Evolutionary conservation across 768 basidiomycete species (phyloP).

Genomic region (Suillus hirtellus): DNA sequence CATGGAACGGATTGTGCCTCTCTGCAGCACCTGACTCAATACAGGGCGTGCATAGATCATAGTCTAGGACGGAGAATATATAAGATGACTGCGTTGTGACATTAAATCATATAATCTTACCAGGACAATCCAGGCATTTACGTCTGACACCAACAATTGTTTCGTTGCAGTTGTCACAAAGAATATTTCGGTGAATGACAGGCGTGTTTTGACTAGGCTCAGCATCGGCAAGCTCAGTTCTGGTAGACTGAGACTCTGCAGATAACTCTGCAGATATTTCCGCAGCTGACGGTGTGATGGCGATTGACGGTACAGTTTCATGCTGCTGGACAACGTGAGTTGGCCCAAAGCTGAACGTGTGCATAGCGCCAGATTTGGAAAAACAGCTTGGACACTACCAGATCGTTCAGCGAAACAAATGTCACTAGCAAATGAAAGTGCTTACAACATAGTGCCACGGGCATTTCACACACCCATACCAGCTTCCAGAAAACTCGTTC

Average conservation of each 20-base stretch:
- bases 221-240: neutral
- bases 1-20: constrained; percentile 60
- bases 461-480: constrained; percentile 35
- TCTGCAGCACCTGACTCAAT: constrained; percentile 49
- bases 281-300: neutral
- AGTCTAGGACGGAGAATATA: constrained; percentile 46
- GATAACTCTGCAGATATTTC: neutral
- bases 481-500: constrained; percentile 23
- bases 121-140: constrained; percentile 78
- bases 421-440: neutral
- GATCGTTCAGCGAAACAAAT: constrained; percentile 13
- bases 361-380: constrained; percentile 26
- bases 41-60: constrained; percentile 68
- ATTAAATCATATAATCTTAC: constrained; percentile 38
- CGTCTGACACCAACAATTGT: constrained; percentile 67
- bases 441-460: constrained; percentile 34
- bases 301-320: constrained; percentile 4
- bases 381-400: constrained; percentile 30
- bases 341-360: constrained; percentile 34
- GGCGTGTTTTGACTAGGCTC: neutral
- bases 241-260: neutral
- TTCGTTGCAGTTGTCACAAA: constrained; percentile 64
- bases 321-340: constrained; percentile 28
- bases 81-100: neutral
- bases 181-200: constrained; percentile 53